Percentiles rank a stretch among this genome's conserved stretches.
Evolutionary conservation across 176 grass and related monocot species (phyloP).

Genomic region (Carex cristatella): DNA sequence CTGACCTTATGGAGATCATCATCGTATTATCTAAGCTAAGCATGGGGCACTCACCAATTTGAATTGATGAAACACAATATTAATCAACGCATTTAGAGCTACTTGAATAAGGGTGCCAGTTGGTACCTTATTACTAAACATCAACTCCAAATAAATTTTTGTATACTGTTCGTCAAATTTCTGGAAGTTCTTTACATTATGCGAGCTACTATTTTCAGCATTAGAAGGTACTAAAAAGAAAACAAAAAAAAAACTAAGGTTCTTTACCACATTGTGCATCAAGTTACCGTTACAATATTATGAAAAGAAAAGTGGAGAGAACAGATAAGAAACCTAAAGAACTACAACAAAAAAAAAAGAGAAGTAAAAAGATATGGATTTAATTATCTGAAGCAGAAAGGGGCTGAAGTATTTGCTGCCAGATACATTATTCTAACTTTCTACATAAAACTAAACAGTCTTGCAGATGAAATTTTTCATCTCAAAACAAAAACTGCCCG

Average conservation of each 20-base stretch:
- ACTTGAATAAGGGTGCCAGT: too few species aligned
- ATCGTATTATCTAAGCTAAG: too few species aligned
- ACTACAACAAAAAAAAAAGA: not conserved
- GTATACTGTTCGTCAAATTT: not conserved
- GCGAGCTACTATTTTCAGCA: not conserved
- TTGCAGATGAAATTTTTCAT: not conserved
- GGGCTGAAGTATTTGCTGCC: not conserved
- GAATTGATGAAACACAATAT: too few species aligned
- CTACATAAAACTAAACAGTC: slow-evolving; percentile 6
- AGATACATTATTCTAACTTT: slow-evolving; percentile 18
- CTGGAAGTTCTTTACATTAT: not conserved
- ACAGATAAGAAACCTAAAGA: not conserved
- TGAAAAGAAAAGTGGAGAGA: not conserved
- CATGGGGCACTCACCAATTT: too few species aligned
- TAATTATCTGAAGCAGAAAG: not conserved
- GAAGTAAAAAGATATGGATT: not conserved
- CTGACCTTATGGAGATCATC: too few species aligned
- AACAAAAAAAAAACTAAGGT: not conserved
- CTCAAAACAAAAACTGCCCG: not conserved
- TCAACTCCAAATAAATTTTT: not conserved
- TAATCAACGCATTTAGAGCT: too few species aligned
- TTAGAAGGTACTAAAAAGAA: not conserved
- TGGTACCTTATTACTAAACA: too few species aligned
- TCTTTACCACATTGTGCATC: not conserved
- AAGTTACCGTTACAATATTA: not conserved